Evolutionary conservation across 495 filamentous ascomycete genomes (phyloP), one percentile per base, ranked within the genome.

Genomic region (Annulohypoxylon nitens): DNA sequence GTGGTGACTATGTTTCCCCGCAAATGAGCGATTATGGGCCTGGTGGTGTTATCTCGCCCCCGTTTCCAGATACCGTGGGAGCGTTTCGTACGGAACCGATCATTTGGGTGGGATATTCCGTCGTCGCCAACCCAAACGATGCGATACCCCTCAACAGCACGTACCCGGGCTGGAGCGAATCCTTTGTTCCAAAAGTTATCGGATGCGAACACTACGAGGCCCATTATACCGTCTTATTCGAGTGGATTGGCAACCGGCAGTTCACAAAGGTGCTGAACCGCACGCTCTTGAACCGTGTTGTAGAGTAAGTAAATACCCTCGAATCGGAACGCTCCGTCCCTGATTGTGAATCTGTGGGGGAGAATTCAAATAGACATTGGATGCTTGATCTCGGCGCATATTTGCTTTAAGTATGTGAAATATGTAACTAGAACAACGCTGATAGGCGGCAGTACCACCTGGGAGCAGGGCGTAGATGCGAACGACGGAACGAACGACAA

Each of bases 191-290:
- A n/a, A 79, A 81, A 58, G 69, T 81, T 2, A 78, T 83, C 37
- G 81, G 71, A 14, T 83, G 80, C 62, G 81, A 82, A 62, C 76
- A 83, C 66, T 80, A 80, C 67, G 79, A 81, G 61, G 68, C 81
- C 2, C 61, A 70, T 53, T 82, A 83, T 69, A 77, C 64, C 4
- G 79, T 81, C 36, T 18, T 18, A 12, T 76, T 82, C 64, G 78
- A 79, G 70, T 78, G 76, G 71, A 78, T 78, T 8, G 70, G 75
- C 3, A 72, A 69, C 11, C 47, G 58, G 8, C 81, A 80, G 51
- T 30, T 57, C 7, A 76, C 77, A n/a, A 76, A 64, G n/a, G 75
- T 79, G 16, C 76, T 71, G 0, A 65, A 73, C 18, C 71, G 76
- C 9, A 70, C 66, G 10, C 78, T 76, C 53, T 58, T 78, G 43